Conservation (phyloP, 2,329 filamentous ascomycete genomes). For the Botrytis paeoniae region DNA sequence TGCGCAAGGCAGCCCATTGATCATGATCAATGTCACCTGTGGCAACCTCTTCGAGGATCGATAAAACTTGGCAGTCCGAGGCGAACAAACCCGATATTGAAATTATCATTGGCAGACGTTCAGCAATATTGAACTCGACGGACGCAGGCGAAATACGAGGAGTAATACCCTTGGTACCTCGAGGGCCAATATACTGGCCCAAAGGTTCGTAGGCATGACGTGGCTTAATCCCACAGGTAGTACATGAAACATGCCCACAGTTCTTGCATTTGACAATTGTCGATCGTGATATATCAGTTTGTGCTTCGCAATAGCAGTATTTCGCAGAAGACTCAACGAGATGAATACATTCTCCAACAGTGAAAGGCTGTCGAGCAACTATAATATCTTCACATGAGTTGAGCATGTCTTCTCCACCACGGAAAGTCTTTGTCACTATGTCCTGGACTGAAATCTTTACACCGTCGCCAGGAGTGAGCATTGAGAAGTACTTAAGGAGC, state of each 20-base stretch:
- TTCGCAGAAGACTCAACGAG: conserved; percentile 40
- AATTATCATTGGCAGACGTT: neutral
- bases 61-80: conserved; percentile 28
- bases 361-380: conserved; percentile 20
- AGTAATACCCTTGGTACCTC: conserved; percentile 42
- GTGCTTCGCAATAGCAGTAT: conserved; percentile 58
- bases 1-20: conserved; percentile 38
- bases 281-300: conserved; percentile 39
- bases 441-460: conserved; percentile 9
- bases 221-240: conserved; percentile 53
- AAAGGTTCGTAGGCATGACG: conserved; percentile 37
- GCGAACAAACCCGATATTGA: conserved; percentile 10
- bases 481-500: conserved; percentile 24
- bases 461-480: conserved; percentile 11
- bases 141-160: conserved; percentile 41
- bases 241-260: conserved; percentile 55
- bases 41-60: conserved; percentile 38
- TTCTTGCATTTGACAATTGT: conserved; percentile 47
- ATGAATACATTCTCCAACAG: conserved; percentile 21
- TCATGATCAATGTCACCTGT: conserved; percentile 29
- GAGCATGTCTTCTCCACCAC: neutral
- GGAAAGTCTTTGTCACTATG: neutral
- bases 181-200: conserved; percentile 45
- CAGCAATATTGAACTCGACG: neutral
- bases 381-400: neutral